Conservation (phyloP, 2,329 filamentous ascomycete genomes). For the Fusarium dlaminii region DNA sequence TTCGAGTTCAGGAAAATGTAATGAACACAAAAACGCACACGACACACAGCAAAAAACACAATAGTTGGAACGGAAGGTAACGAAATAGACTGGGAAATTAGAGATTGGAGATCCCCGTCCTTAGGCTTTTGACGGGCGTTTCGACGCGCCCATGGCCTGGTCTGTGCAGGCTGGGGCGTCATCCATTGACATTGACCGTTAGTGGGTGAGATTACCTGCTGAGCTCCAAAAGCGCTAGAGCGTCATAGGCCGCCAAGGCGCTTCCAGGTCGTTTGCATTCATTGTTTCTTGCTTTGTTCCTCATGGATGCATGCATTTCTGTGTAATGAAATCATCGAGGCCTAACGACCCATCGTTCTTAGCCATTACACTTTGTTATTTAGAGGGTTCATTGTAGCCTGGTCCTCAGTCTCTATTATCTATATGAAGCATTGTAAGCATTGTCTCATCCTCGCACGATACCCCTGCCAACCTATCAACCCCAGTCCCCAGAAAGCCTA, state of each 20-base stretch:
- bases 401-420: not conserved
- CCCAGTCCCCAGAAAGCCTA: constrained; percentile 17
- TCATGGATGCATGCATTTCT: not conserved
- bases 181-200: constrained; percentile 29
- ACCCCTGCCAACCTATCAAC: constrained; percentile 10
- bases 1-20: not conserved
- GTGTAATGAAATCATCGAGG: constrained; percentile 22
- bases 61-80: not conserved
- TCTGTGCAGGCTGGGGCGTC: constrained; percentile 26
- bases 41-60: not conserved
- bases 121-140: constrained; percentile 17
- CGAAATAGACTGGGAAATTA: constrained; percentile 9
- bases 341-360: not conserved
- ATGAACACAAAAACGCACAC: constrained; percentile 3
- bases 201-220: constrained; percentile 17
- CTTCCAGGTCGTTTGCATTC: constrained; percentile 5
- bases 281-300: constrained; percentile 6
- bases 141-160: constrained; percentile 14
- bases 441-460: constrained; percentile 3
- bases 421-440: not conserved
- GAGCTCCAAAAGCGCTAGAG: constrained; percentile 30
- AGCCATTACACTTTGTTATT: not conserved
- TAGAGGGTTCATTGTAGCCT: not conserved
- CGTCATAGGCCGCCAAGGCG: constrained; percentile 27
- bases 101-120: constrained; percentile 12